Base-by-base conservation (phyloP, 2,329 filamentous ascomycete genomes). In the Whalleya microplaca region DNA sequence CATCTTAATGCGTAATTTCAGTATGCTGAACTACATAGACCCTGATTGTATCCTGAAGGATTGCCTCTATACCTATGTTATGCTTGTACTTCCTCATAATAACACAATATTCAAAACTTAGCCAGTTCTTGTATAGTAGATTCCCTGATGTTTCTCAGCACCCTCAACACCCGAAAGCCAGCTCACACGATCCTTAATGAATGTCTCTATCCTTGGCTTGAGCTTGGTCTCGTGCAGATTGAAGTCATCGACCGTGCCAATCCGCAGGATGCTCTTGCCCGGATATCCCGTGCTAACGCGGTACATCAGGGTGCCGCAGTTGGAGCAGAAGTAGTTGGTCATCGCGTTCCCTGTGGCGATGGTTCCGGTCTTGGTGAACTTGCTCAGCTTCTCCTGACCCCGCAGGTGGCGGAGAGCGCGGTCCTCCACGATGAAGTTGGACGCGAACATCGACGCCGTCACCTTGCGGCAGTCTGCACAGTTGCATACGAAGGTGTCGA, bases 221-320 rank as follows among this genome's bases (percentile, higher is more conserved):
- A 88, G 68, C 64, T 78, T 81, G 0, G 78, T 83, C 72, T 87
- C 83, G 32, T 80, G 77, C 48, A 88, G 64, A 48, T 66, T 69
- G 49, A 85, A 84, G 70, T 88, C 85, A 66, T 89, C 85, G 1
- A 89, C 78, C 0, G 82, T 86, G 0, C 86, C 86, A 48, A 85
- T 78, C 0, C 85, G 72, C 56, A 83, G 50, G 45, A 87, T 79
- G 40, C 70, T 80, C 43, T 57, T 55, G 0, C 75, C 80, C 0
- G 82, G 81, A 51, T 75, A 80, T 0, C 65, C 72, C 1, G 70
- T 64, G 3, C 78, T 72, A 8, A 77, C 69, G 0, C 85, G 77
- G 62, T 86, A 87, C 83, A 88, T 81, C 3, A 87, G 75, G 0
- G 80, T 80, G 0, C 86, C 85, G 64, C 86, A 89, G 0, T 74